phyloP scores from a whole-genome alignment of 495 filamentous ascomycete species.

The Annulohypoxylon bovei region DNA sequence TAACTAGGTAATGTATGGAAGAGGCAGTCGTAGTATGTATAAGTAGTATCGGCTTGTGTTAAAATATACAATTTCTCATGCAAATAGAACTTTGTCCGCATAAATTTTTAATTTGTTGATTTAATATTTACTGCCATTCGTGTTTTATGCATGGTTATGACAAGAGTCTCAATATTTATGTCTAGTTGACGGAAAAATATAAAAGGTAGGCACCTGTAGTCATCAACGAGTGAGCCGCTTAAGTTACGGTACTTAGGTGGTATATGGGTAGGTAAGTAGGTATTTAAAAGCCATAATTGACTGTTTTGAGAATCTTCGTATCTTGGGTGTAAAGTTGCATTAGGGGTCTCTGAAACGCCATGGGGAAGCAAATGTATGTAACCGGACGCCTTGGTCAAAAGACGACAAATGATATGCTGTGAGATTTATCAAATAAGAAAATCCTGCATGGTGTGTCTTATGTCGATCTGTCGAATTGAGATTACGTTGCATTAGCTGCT shows the following conservation, averaged over 20 bases:
- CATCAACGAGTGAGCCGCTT: too few species aligned
- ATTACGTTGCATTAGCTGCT: not conserved
- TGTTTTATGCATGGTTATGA: not conserved
- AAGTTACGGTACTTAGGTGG: too few species aligned
- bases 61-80: too few species aligned
- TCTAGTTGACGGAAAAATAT: too few species aligned
- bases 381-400: not conserved
- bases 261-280: too few species aligned
- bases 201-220: too few species aligned
- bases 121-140: too few species aligned
- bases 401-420: not conserved
- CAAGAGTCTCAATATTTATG: not conserved
- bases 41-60: too few species aligned
- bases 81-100: too few species aligned
- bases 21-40: too few species aligned
- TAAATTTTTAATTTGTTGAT: too few species aligned
- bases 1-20: too few species aligned
- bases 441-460: conserved; percentile 8
- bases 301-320: not conserved
- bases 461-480: conserved; percentile 2
- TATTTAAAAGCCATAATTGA: not conserved
- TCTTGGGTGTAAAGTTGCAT: not conserved
- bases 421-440: conserved; percentile 8
- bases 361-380: not conserved
- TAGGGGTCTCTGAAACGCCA: not conserved